Conservation (phyloP, 208 protist genomes). For the Trypanosoma melophagium region DNA sequence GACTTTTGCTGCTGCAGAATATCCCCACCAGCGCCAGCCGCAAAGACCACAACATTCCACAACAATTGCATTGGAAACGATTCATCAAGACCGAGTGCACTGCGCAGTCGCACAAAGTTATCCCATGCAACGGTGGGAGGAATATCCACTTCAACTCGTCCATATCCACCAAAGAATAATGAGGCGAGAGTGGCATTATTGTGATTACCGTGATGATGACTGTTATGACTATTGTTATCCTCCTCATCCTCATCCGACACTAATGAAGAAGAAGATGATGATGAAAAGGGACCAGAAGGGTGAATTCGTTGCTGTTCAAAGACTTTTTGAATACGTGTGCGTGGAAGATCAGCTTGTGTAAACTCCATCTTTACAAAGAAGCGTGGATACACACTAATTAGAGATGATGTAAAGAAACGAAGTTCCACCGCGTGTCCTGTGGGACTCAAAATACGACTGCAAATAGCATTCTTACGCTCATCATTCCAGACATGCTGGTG, state of each 20-base stretch:
- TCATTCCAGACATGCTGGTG: conserved; percentile 44
- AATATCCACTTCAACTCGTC: conserved; percentile 77
- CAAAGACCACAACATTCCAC: conserved; percentile 75
- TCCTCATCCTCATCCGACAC: conserved; percentile 3
- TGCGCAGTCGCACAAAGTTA: conserved; percentile 38
- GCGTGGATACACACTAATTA: conserved; percentile 40
- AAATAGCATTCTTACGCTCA: conserved; percentile 60
- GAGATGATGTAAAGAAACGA: conserved; percentile 61
- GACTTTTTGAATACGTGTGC: conserved; percentile 37
- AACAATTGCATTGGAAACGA: conserved; percentile 60
- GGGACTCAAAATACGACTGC: conserved; percentile 58
- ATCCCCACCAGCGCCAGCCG: conserved; percentile 42
- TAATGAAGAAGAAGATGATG: conserved; percentile 1
- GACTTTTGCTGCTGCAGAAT: conserved; percentile 22
- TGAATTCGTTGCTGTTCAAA: conserved; percentile 20
- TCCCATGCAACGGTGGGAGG: conserved; percentile 46
- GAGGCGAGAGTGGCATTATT: conserved; percentile 6
- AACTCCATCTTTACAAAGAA: conserved; percentile 71
- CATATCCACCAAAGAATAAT: conserved; percentile 67
- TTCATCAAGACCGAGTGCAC: conserved; percentile 42
- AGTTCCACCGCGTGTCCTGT: conserved; percentile 60
- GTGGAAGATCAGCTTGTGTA: conserved; percentile 42
- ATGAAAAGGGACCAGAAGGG: conserved; percentile 7
- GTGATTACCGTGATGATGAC: background rate
- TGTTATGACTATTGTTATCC: conserved; percentile 1